phyloP scores from a whole-genome alignment of 2,329 filamentous ascomycete species.

The Neofusicoccum cordaticola region DNA sequence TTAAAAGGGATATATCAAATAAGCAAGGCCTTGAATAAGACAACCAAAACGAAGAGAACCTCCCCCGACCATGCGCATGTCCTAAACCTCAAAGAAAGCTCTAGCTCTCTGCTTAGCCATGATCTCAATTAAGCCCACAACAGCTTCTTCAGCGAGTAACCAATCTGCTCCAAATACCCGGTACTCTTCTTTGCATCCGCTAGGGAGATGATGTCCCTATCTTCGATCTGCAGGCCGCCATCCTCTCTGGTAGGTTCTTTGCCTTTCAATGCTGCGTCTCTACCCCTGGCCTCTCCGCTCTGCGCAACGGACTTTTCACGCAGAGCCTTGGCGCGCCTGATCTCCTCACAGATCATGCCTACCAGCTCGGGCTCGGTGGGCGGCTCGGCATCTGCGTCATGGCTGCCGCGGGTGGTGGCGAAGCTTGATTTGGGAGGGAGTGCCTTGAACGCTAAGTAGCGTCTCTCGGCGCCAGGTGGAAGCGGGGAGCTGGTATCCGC shows the following conservation, averaged over 20 bases:
- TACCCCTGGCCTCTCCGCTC: slow-evolving; percentile 39
- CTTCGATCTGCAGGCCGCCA: slow-evolving; percentile 43
- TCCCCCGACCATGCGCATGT: not conserved
- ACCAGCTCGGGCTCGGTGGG: slow-evolving; percentile 55
- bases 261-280: slow-evolving; percentile 36
- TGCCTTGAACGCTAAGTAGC: slow-evolving; percentile 56
- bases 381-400: slow-evolving; percentile 28
- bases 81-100: not conserved
- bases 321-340: slow-evolving; percentile 62
- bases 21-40: not conserved
- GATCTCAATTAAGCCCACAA: slow-evolving; percentile 65
- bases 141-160: slow-evolving; percentile 88
- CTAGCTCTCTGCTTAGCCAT: no score
- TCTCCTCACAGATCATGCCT: slow-evolving; percentile 69
- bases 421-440: slow-evolving; percentile 49
- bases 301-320: slow-evolving; percentile 34
- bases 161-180: slow-evolving; percentile 78
- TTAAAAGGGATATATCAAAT: slow-evolving; percentile 11
- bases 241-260: slow-evolving; percentile 23
- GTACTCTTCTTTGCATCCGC: slow-evolving; percentile 85
- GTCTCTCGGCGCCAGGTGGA: slow-evolving; percentile 21
- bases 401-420: slow-evolving; percentile 19
- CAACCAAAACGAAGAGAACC: not conserved
- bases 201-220: slow-evolving; percentile 74
- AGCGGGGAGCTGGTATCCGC: slow-evolving; percentile 8